Percentiles rank a stretch among this genome's conserved stretches.
Evolutionary conservation across 805 yeast species (phyloP).

Genomic region (Schwanniomyces vanrijiae): DNA sequence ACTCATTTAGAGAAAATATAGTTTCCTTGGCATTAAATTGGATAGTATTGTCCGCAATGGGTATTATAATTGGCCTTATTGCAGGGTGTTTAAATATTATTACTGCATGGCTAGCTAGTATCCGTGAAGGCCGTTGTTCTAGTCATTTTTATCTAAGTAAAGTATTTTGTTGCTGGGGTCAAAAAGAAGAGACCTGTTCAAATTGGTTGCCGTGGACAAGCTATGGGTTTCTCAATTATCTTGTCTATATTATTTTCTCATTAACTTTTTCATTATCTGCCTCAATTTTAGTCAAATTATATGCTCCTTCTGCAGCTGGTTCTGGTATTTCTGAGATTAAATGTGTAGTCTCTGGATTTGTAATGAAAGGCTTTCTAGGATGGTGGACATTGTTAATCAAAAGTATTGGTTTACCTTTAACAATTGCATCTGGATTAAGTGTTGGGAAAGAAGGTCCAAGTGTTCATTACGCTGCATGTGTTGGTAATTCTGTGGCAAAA

Average conservation of each 20-base stretch:
- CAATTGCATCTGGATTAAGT: conserved; percentile 89
- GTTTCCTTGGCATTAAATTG: conserved; percentile 55
- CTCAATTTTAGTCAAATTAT: conserved; percentile 63
- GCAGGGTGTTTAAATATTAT: conserved; percentile 82
- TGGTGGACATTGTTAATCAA: conserved; percentile 73
- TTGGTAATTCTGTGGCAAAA: conserved; percentile 77
- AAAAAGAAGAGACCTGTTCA: conserved; percentile 48
- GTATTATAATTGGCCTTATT: conserved; percentile 72
- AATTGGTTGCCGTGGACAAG: conserved; percentile 72
- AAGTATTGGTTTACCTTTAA: conserved; percentile 78
- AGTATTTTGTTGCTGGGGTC: conserved; percentile 82
- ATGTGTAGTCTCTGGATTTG: conserved; percentile 89
- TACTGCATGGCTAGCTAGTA: conserved; percentile 82
- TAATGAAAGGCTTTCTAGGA: conserved; percentile 72
- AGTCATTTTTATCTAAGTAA: conserved; percentile 67
- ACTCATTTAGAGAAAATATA: conserved; percentile 23
- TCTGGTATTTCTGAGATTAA: conserved; percentile 97
- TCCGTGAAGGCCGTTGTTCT: conserved; percentile 78
- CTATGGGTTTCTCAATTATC: conserved; percentile 46
- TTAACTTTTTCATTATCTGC: conserved; percentile 62
- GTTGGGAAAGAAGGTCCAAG: conserved; percentile 98
- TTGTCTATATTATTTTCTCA: conserved; percentile 59
- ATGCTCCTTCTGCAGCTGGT: conserved; percentile 93
- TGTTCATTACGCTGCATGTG: conserved; percentile 96
- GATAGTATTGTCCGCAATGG: conserved; percentile 74